phyloP scores from a whole-genome alignment of 2,329 filamentous ascomycete species.

The Fusarium chlamydosporum region DNA sequence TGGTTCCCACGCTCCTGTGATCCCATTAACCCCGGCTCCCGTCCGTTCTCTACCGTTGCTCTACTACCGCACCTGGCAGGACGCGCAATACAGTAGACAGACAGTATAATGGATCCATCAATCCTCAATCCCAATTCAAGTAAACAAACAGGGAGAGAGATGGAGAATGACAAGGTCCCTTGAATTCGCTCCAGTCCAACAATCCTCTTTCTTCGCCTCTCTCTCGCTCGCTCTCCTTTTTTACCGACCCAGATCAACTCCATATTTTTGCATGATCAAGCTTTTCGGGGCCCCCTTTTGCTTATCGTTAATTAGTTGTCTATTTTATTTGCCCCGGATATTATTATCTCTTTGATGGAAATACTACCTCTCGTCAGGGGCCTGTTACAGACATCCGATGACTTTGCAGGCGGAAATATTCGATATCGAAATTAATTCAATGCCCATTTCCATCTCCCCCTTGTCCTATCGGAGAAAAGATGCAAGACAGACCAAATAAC shows the following conservation, averaged over 20 bases:
- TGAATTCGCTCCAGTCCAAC: not conserved
- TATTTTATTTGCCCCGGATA: constrained; percentile 15
- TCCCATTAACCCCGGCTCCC: constrained; percentile 19
- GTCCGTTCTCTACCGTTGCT: constrained; percentile 13
- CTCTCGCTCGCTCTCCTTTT: constrained; percentile 17
- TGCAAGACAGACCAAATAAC: not conserved
- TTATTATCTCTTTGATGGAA: not conserved
- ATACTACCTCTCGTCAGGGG: constrained; percentile 1
- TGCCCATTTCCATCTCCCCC: constrained; percentile 17
- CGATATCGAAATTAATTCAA: constrained; percentile 9
- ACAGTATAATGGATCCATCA: not conserved
- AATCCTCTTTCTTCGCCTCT: constrained; percentile 9
- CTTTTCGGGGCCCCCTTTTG: constrained; percentile 33
- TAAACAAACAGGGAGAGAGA: not conserved
- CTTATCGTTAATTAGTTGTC: constrained; percentile 12
- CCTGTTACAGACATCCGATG: constrained; percentile 23
- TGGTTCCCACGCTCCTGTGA: constrained; percentile 5
- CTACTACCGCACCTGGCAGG: constrained; percentile 3
- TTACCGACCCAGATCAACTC: constrained; percentile 16
- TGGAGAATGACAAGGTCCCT: constrained; percentile 1
- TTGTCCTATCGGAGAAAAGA: constrained; percentile 24
- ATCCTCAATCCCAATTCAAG: constrained; percentile 26
- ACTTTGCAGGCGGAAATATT: constrained; percentile 23
- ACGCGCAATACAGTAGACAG: constrained; percentile 27
- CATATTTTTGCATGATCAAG: constrained; percentile 37